Evolutionary conservation across 2,329 filamentous ascomycete genomes (phyloP), one percentile per base, ranked within the genome.

Genomic region (Lasiodiplodia sp.): DNA sequence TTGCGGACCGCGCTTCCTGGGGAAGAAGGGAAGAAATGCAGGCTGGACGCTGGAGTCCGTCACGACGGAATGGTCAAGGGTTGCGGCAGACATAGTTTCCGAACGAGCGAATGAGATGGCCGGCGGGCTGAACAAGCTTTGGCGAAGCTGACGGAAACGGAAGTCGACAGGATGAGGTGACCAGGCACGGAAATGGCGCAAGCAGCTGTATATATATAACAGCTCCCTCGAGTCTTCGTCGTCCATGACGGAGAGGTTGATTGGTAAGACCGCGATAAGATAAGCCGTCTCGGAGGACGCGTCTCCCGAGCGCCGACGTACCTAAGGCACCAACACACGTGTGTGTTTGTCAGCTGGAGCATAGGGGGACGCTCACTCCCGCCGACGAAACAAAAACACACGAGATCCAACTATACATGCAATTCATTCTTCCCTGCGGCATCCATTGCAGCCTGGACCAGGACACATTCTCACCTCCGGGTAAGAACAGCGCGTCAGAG

Each of bases 261-360:
- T 64, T 56, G 28, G 51, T 37, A 66, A 56, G 63, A 49, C 62
- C 37, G 47, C 62, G 63, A 55, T 66, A 18, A 55, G 49, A 55
- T 37, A 55, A 37, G 58, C 40, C 49, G 62, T 49, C 49, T 63
- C 58, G 58, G 58, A 37, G 44, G n/a, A 51, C 21, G 40, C 23
- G 25, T 23, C 58, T 51, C 25, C 58, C 58, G 58, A 51, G 11
- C 23, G 37, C 57, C 38, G 38, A 47, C 34, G 21, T 23, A 34
- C 56, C 31, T 21, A 23, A 25, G 21, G 28, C 53, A 16, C 55
- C 31, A 34, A 34, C 31, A 34, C 31, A 34, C 31, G 31, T 34
- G 31, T 10, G 6, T 34, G 31, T 34, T 34, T 34, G 31, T 34
- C 31, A 34, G 31, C 31, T 34, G 31, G 31, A 10, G 6, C 31